These are phyloP conservation scores for Pyrenula massariospora DNA, from an alignment of 495 filamentous ascomycete species.

Conservation along the genomic window DNA sequence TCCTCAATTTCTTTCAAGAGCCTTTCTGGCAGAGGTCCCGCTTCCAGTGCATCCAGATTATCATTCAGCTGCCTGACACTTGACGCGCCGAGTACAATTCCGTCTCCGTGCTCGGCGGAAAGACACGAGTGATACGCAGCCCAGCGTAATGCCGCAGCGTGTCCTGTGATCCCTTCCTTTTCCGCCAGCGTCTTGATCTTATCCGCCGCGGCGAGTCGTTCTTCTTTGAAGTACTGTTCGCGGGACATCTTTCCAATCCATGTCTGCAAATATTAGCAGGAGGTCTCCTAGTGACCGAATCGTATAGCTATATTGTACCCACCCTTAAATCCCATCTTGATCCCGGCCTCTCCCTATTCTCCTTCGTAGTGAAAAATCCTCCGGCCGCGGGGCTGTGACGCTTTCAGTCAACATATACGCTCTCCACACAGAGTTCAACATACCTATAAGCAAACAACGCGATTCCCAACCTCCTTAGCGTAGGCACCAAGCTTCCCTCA, in stretches of 20 bases:
- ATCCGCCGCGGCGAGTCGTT: constrained; percentile 34
- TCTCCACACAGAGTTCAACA: constrained; percentile 18
- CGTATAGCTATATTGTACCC: neutral
- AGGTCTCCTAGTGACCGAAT: constrained; percentile 25
- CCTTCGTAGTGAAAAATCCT: constrained; percentile 1
- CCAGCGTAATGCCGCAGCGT: constrained; percentile 28
- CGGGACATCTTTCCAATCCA: constrained; percentile 23
- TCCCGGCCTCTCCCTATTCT: constrained; percentile 10
- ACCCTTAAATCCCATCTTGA: no score
- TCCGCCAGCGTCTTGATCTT: constrained; percentile 17
- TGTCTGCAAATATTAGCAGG: constrained; percentile 24
- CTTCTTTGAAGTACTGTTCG: constrained; percentile 31
- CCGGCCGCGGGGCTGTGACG: constrained; percentile 1
- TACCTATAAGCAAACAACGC: constrained; percentile 25
- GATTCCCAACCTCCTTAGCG: constrained; percentile 30
- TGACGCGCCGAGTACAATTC: constrained; percentile 29
- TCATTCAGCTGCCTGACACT: constrained; percentile 20
- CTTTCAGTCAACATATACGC: no score
- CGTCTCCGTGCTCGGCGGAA: constrained; percentile 18
- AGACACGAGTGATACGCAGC: constrained; percentile 21
- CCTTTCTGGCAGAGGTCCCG: constrained; percentile 25
- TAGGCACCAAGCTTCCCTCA: constrained; percentile 32
- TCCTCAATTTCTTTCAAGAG: constrained; percentile 13
- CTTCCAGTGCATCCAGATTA: constrained; percentile 22
- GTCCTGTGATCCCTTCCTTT: constrained; percentile 18